Evolutionary conservation across 2,329 filamentous ascomycete genomes (phyloP).

Genomic region (Huntiella abstrusa): DNA sequence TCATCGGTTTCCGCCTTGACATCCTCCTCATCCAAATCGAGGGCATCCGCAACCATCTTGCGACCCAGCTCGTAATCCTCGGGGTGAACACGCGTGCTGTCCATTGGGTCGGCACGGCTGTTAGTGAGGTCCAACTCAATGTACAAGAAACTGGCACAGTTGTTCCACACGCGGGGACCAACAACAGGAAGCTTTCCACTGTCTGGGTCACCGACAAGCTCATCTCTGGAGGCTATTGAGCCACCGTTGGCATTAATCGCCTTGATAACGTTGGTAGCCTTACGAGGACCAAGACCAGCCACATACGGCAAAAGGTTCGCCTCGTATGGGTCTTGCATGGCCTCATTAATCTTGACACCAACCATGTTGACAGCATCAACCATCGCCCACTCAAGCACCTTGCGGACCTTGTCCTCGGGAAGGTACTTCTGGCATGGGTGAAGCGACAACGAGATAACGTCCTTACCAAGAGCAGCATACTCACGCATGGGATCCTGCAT

Average conservation of each 20-base stretch:
- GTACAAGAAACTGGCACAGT: constrained; percentile 88
- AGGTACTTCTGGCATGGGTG: constrained; percentile 80
- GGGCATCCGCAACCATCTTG: constrained; percentile 94
- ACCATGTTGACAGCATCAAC: constrained; percentile 97
- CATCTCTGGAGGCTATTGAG: constrained; percentile 62
- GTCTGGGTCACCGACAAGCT: constrained; percentile 76
- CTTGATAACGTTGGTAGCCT: constrained; percentile 55
- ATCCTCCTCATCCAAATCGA: constrained; percentile 94
- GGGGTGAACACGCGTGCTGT: constrained; percentile 92
- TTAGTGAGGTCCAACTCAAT: constrained; percentile 76
- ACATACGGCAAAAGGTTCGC: constrained; percentile 82
- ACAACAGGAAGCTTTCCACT: constrained; percentile 62
- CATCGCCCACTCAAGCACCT: constrained; percentile 84
- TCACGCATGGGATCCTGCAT: constrained; percentile 93
- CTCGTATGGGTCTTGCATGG: constrained; percentile 60
- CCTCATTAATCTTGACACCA: constrained; percentile 88
- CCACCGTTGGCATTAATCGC: constrained; percentile 85
- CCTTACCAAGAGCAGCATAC: constrained; percentile 79
- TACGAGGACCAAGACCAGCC: constrained; percentile 77
- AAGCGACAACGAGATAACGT: constrained; percentile 72
- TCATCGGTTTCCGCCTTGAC: constrained; percentile 88
- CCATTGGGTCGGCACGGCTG: constrained; percentile 70
- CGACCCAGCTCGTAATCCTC: constrained; percentile 96
- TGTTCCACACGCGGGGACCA: constrained; percentile 82
- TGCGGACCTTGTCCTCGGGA: constrained; percentile 68